Conservation (phyloP, 805 yeast species). For the Ogataea parapolymorpha region DNA sequence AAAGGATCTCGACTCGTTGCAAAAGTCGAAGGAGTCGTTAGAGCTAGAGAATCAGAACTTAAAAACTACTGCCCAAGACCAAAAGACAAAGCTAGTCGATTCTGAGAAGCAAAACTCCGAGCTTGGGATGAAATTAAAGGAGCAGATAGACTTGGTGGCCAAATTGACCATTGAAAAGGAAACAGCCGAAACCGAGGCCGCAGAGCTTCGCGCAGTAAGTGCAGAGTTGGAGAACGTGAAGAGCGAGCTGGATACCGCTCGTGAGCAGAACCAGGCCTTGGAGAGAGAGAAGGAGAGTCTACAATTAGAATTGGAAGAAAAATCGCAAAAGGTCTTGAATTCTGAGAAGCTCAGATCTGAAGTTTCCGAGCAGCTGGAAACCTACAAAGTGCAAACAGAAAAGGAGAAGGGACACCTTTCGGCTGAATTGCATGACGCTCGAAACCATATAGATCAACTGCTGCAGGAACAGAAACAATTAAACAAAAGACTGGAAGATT, state of each 20-base stretch:
- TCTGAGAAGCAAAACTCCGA: not conserved
- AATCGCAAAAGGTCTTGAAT: not conserved
- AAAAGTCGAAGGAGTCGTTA: not conserved
- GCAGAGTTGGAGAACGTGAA: too few relatives aligned
- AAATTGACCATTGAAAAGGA: too few relatives aligned
- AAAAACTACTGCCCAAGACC: not conserved
- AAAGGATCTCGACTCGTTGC: constrained; percentile 1
- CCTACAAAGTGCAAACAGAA: not conserved
- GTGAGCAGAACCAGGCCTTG: not conserved
- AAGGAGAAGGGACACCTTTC: not conserved
- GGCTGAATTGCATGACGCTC: not conserved
- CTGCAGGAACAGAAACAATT: constrained; percentile 1
- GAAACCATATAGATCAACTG: not conserved
- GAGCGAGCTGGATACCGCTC: not conserved
- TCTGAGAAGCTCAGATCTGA: not conserved
- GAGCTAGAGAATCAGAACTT: not conserved
- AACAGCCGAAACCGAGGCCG: too few relatives aligned
- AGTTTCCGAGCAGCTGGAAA: not conserved
- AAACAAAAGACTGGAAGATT: constrained; percentile 1
- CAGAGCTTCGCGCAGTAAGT: too few relatives aligned
- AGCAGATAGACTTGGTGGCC: too few relatives aligned
- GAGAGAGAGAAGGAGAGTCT: not conserved
- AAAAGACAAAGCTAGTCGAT: not conserved
- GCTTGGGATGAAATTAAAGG: too few relatives aligned
- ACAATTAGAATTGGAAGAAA: not conserved